Base-by-base conservation (phyloP, 1,284 basidiomycete species). In the Paramarasmius palmivorus region DNA sequence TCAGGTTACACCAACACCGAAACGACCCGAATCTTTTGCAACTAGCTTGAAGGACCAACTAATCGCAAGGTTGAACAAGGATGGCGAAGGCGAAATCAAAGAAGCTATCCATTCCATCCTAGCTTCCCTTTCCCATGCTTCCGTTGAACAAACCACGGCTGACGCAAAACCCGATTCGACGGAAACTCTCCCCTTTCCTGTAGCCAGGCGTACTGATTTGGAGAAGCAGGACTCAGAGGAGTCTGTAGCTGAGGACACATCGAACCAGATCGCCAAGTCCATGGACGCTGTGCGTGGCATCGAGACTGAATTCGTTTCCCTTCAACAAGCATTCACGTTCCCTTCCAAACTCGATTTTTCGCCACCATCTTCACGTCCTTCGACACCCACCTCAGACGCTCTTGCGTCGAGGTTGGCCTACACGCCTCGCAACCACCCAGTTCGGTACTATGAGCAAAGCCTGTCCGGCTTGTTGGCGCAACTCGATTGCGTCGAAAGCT, bases 391-490 rank as follows among this genome's bases (percentile, higher is more conserved):
- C 2, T 17, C 52, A 19, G 53, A 42, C 23, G 45, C 58, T 36
- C 59, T 58, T 9, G 63, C 61, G 20, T 59, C 65, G 15, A 65
- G 65, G 34, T 70, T 81, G 7, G 66, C 76, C 1, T 86, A 78
- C 70, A 79, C 78, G 38, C 65, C 79, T 2, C 67, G 63, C 49
- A 88, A 88, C 63, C 76, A 80, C 14, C 74, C 81, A 0, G 69
- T 87, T 23, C 78, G 83, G 47, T 77, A 73, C 50, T 84, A 84
- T 65, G 80, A 84, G 54, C 77, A 86, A 58, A 73, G 74, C 3
- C 68, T 87, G 10, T 73, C 75, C 20, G 68, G 74, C 45, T 68
- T 89, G 26, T 65, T 88, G 2, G 65, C 74, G 10, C 70, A 76
- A 58, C 70, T 86, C 7, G 86, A 89, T 62, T 75, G 71, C 1